Conservation (phyloP, 495 filamentous ascomycete species). For the Bathelium albidoporum region DNA sequence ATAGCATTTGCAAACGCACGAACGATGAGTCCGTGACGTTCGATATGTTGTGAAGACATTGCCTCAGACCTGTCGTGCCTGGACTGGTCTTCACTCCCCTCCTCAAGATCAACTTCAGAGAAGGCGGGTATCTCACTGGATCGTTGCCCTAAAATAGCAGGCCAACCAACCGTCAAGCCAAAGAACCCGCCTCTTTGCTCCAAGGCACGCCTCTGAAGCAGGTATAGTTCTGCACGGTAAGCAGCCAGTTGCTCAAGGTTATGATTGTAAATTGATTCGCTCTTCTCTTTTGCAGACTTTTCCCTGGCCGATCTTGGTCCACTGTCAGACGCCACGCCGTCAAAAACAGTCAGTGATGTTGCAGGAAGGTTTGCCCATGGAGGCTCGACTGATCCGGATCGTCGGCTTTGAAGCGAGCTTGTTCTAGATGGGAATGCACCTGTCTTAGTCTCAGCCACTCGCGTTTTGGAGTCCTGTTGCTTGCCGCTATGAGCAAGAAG, state of each 20-base stretch:
- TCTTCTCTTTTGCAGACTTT: constrained; percentile 14
- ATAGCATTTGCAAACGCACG: constrained; percentile 6
- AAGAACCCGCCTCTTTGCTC: constrained; percentile 60
- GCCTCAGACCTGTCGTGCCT: background rate
- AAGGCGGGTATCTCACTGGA: background rate
- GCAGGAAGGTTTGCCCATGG: background rate
- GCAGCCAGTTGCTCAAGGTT: constrained; percentile 57
- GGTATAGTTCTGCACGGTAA: constrained; percentile 64
- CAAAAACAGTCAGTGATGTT: background rate
- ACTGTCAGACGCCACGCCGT: constrained; percentile 3
- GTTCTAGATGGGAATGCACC: background rate
- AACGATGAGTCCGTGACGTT: background rate
- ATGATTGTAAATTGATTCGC: constrained; percentile 7
- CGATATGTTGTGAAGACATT: background rate
- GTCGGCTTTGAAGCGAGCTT: constrained; percentile 24
- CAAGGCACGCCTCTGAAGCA: constrained; percentile 68
- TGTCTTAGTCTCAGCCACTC: constrained; percentile 35
- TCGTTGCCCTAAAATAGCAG: constrained; percentile 32
- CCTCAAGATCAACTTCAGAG: constrained; percentile 15
- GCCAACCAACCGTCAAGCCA: constrained; percentile 74
- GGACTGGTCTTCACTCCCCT: background rate
- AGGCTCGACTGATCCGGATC: background rate
- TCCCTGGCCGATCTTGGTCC: constrained; percentile 14
- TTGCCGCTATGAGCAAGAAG: constrained; percentile 37
- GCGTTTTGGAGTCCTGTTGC: constrained; percentile 37